These are phyloP conservation scores for Lipomyces starkeyi DNA, from an alignment of 805 yeast species.

Conservation along the genomic window DNA sequence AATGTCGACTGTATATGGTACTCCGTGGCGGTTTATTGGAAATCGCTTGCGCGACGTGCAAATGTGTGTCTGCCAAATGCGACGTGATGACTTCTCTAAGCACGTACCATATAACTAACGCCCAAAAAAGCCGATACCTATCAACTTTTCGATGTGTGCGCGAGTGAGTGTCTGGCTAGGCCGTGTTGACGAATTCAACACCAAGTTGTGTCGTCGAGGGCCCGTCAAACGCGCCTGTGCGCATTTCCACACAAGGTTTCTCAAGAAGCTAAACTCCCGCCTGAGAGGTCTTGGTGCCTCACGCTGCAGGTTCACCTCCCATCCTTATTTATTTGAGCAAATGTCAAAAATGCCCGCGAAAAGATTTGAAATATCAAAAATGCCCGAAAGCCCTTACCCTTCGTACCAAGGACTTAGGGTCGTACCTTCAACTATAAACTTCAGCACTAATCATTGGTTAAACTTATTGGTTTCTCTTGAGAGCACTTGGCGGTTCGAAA, in stretches of 20 bases:
- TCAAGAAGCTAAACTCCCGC: background rate
- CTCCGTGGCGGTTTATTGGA: background rate
- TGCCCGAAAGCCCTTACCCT: too few species aligned
- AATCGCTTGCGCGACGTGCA: background rate
- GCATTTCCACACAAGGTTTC: background rate
- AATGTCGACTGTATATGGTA: background rate
- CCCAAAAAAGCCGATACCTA: background rate
- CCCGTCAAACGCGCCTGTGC: background rate
- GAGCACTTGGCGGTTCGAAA: too few species aligned
- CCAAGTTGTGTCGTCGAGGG: background rate
- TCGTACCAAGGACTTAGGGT: too few species aligned
- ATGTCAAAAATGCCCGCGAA: too few species aligned
- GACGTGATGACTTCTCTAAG: background rate
- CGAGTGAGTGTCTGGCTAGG: background rate
- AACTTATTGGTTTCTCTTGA: too few species aligned
- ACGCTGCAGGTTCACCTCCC: background rate
- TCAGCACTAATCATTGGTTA: too few species aligned
- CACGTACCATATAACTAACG: background rate
- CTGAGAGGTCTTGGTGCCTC: background rate
- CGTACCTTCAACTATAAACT: too few species aligned
- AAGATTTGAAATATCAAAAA: too few species aligned
- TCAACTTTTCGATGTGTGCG: background rate
- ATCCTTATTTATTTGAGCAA: too few species aligned
- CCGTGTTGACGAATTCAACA: background rate
- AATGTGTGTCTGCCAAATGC: background rate